These are phyloP conservation scores for Globisporangium cederbergense DNA, from an alignment of 352 stramenopile species.

Conservation along the genomic window DNA sequence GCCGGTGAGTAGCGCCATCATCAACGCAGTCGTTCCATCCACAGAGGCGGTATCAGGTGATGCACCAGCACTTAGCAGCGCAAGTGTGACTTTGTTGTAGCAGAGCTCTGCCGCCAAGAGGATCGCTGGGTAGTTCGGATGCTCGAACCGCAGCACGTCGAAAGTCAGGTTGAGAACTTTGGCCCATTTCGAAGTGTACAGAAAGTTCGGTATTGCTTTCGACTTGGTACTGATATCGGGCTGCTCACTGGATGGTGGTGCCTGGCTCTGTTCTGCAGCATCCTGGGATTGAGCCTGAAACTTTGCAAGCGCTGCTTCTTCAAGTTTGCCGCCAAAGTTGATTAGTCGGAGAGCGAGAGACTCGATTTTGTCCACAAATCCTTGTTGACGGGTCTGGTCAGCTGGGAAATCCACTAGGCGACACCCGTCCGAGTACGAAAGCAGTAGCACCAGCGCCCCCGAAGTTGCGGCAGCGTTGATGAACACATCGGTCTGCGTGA, in stretches of 20 bases:
- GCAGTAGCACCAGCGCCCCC: constrained; percentile 37
- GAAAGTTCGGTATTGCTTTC: neutral
- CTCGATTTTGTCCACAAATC: constrained; percentile 23
- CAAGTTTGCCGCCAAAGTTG: neutral
- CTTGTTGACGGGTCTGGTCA: constrained; percentile 13
- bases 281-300: neutral
- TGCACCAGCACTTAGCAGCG: constrained; percentile 45
- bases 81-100: constrained; percentile 23
- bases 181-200: constrained; percentile 38
- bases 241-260: neutral
- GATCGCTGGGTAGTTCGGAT: constrained; percentile 42
- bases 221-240: neutral
- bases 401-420: constrained; percentile 21
- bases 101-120: constrained; percentile 52
- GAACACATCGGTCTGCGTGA: constrained; percentile 33
- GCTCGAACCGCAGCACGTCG: constrained; percentile 43
- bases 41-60: constrained; percentile 24
- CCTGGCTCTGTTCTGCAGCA: neutral
- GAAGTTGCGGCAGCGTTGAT: constrained; percentile 32
- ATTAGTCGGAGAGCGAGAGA: constrained; percentile 32
- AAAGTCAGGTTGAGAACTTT: constrained; percentile 40
- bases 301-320: constrained; percentile 1
- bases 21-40: constrained; percentile 45
- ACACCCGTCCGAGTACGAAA: constrained; percentile 39
- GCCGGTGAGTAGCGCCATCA: constrained; percentile 53